These are phyloP conservation scores for Neobulgaria alba DNA, from an alignment of 2,329 filamentous ascomycete genomes.

Conservation along the genomic window DNA sequence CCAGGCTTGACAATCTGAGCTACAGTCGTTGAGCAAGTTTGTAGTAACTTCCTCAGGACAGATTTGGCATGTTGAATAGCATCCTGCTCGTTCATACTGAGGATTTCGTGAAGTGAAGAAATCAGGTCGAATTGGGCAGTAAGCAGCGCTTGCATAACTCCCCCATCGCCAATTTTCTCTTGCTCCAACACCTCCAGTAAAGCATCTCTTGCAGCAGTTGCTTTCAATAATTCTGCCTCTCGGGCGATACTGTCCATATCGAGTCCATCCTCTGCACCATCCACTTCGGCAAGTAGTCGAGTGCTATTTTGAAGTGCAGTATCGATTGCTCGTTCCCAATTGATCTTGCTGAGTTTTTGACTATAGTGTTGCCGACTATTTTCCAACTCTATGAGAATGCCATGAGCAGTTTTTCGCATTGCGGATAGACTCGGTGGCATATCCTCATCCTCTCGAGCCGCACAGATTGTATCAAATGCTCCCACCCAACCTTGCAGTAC, in stretches of 20 bases:
- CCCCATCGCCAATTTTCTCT: constrained; percentile 71
- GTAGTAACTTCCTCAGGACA: constrained; percentile 69
- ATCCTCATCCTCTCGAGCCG: constrained; percentile 58
- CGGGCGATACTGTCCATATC: constrained; percentile 66
- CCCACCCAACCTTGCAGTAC: constrained; percentile 88
- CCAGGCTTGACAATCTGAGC: constrained; percentile 89
- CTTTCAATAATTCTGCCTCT: constrained; percentile 80
- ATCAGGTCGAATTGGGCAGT: constrained; percentile 90
- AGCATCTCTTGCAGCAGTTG: constrained; percentile 72
- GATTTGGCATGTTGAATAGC: constrained; percentile 72
- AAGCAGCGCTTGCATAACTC: constrained; percentile 72
- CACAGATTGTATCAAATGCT: constrained; percentile 78
- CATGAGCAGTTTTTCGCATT: constrained; percentile 81
- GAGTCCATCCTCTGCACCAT: constrained; percentile 52
- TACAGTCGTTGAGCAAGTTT: constrained; percentile 63
- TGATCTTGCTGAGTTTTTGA: constrained; percentile 68
- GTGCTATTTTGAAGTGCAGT: constrained; percentile 81
- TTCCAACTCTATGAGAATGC: constrained; percentile 83
- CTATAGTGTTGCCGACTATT: constrained; percentile 85
- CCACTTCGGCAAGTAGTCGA: constrained; percentile 66
- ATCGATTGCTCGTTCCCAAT: constrained; percentile 83
- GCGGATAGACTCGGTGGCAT: constrained; percentile 61
- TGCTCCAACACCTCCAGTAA: constrained; percentile 71
- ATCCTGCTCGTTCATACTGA: constrained; percentile 74
- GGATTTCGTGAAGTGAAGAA: constrained; percentile 70